A percentile compares a stretch with the other conserved stretches of the same genome.
These are phyloP conservation scores for Capronia americana DNA, from an alignment of 2,329 filamentous ascomycete species.

Conservation along the genomic window DNA sequence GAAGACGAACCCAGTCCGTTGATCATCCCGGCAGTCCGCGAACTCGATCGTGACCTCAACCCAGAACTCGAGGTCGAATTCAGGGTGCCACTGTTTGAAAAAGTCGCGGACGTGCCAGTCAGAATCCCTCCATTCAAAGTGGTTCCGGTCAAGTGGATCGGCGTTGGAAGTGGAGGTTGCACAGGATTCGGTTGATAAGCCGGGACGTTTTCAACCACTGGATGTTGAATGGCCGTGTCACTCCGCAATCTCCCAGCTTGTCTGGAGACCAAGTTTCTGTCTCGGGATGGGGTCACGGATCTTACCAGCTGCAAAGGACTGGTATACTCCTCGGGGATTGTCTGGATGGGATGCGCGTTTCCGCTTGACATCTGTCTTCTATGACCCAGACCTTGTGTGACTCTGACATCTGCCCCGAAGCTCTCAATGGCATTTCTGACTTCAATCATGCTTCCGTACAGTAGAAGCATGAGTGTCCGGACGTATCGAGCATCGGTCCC, in stretches of 20 bases:
- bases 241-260: conserved; percentile 56
- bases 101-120: conserved; percentile 32
- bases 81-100: conserved; percentile 34
- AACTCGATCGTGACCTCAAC: conserved; percentile 39
- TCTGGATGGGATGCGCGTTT: conserved; percentile 42
- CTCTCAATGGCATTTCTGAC: conserved; percentile 64
- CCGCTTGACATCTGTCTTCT: conserved; percentile 43
- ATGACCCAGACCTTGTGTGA: conserved; percentile 32
- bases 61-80: conserved; percentile 28
- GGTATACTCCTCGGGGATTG: conserved; percentile 43
- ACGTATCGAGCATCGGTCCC: conserved; percentile 64
- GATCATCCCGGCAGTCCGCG: conserved; percentile 33
- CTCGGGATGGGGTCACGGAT: conserved; percentile 55
- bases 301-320: conserved; percentile 43
- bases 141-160: conserved; percentile 35
- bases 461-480: conserved; percentile 64
- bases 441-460: conserved; percentile 65
- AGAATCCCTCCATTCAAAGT: conserved; percentile 30
- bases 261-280: conserved; percentile 43
- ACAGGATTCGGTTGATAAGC: conserved; percentile 30
- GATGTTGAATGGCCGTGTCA: conserved; percentile 58
- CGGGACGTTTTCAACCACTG: conserved; percentile 37
- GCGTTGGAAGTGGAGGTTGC: conserved; percentile 28
- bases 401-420: conserved; percentile 53
- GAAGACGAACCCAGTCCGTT: conserved; percentile 52